Evolutionary conservation across 768 basidiomycete genomes (phyloP), one percentile per base, ranked within the genome.

Genomic region (Coprinopsis cinerea): DNA sequence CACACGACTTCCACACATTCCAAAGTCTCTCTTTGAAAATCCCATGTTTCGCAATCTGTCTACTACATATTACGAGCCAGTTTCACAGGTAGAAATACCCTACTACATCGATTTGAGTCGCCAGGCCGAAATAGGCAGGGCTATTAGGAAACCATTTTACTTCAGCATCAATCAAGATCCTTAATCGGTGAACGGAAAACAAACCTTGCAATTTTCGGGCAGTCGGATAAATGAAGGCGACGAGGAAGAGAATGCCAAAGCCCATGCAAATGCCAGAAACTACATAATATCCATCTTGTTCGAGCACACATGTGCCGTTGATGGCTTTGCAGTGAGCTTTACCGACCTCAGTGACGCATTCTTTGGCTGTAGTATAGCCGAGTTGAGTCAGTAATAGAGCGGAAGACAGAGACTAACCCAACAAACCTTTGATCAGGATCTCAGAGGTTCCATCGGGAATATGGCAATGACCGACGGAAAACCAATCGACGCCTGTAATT

Each of bases 291-390:
- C 96, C 96, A 66, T 99, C 96, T 20, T 77, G 77, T 64, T 89
- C 82, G 1, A 85, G 89, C 43, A 88, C 71, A 64, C 96, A 99
- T 34, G 73, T 67, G 0, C 96, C 96, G 10, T 78, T 83, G 47
- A 89, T 72, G 2, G 81, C 78, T 18, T 76, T 71, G 65, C 96
- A 98, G 4, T 74, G 66, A 5, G 77, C 71, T 61, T 93, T 95
- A 20, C 95, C 96, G 51, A 84, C 83, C 11, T 98, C 95, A 3
- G 92, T 91, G 28, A 93, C 86, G 66, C 96, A 98, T 65, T 97
- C 95, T 11, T 78, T 67, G 17, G 83, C 90, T 92, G 56, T 24
- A 50, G 45, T 39, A 36, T 17, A 23, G 44, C 42, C 53, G 53
- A 61, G 26, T 61, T 50, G 20, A 27, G 44, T n/a, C 15, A 34